These are phyloP conservation scores for Trichoderma endophyticum DNA, from an alignment of 2,329 filamentous ascomycete genomes.

Conservation along the genomic window DNA sequence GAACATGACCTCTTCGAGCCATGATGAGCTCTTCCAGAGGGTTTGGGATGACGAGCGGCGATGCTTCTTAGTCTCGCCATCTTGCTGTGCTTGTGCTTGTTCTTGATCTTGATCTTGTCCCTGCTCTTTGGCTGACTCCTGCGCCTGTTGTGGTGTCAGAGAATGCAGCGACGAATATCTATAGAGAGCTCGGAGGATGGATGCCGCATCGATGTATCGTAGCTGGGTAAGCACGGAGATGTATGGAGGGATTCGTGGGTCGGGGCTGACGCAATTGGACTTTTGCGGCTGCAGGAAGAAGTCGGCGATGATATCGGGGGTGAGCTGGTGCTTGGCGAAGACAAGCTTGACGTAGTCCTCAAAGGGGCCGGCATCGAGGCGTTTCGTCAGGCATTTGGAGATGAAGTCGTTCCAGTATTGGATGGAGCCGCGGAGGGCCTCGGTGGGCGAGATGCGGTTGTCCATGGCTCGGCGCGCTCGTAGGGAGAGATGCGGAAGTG, in stretches of 20 bases:
- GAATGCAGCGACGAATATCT: constrained; percentile 54
- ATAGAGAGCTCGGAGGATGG: constrained; percentile 54
- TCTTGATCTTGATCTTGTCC: neutral
- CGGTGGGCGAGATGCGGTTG: constrained; percentile 22
- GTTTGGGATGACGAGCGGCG: constrained; percentile 25
- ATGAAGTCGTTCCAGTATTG: constrained; percentile 52
- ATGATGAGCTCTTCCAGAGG: constrained; percentile 57
- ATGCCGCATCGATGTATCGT: constrained; percentile 51
- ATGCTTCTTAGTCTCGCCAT: constrained; percentile 21
- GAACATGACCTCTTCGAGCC: constrained; percentile 83
- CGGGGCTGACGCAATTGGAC: constrained; percentile 48
- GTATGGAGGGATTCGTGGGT: constrained; percentile 59
- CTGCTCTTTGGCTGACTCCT: constrained; percentile 11
- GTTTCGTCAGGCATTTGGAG: constrained; percentile 45
- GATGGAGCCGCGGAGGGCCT: constrained; percentile 30
- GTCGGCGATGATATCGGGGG: constrained; percentile 51
- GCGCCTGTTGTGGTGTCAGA: constrained; percentile 15
- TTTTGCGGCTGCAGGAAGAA: constrained; percentile 55
- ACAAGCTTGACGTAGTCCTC: constrained; percentile 49
- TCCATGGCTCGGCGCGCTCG: constrained; percentile 27
- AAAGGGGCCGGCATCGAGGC: constrained; percentile 54
- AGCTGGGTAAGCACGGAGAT: constrained; percentile 53
- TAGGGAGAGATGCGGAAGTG: no score
- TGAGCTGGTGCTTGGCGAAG: constrained; percentile 50
- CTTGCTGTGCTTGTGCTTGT: neutral